Percentiles rank a stretch among this genome's conserved stretches.
phyloP scores from a whole-genome alignment of 805 yeast genomes.

The Kazachstania taianensis region DNA sequence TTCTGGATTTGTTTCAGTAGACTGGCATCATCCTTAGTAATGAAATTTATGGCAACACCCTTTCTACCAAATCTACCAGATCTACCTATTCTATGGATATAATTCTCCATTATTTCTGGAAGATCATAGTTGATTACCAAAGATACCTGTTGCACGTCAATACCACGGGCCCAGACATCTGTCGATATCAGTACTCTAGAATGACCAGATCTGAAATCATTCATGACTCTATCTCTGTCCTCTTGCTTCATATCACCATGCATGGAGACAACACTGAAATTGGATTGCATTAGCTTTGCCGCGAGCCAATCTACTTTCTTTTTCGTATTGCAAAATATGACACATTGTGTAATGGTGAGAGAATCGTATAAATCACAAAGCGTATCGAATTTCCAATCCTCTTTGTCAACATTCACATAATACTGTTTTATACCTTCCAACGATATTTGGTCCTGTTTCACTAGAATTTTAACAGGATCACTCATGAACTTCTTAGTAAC shows the following conservation, averaged over 20 bases:
- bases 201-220: constrained; percentile 89
- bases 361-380: constrained; percentile 92
- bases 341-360: constrained; percentile 92
- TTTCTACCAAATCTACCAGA: constrained; percentile 98
- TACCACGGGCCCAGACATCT: constrained; percentile 95
- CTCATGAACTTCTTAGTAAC: constrained; percentile 90
- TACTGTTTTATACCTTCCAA: constrained; percentile 93
- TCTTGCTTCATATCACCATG: constrained; percentile 94
- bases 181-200: constrained; percentile 89
- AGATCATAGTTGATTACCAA: constrained; percentile 90
- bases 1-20: constrained; percentile 78
- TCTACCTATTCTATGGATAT: constrained; percentile 96
- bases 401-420: constrained; percentile 82
- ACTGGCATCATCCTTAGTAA: constrained; percentile 68
- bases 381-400: constrained; percentile 91
- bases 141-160: constrained; percentile 95
- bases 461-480: constrained; percentile 88
- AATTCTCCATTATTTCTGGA: constrained; percentile 84
- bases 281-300: constrained; percentile 58
- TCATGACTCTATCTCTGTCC: constrained; percentile 91
- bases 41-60: constrained; percentile 94
- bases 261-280: constrained; percentile 89
- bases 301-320: constrained; percentile 87
- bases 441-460: constrained; percentile 90
- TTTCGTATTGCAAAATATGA: constrained; percentile 93